Evolutionary conservation across 192 early-diverging fungal genomes (phyloP).

Genomic region (Geranomyces michiganensis): DNA sequence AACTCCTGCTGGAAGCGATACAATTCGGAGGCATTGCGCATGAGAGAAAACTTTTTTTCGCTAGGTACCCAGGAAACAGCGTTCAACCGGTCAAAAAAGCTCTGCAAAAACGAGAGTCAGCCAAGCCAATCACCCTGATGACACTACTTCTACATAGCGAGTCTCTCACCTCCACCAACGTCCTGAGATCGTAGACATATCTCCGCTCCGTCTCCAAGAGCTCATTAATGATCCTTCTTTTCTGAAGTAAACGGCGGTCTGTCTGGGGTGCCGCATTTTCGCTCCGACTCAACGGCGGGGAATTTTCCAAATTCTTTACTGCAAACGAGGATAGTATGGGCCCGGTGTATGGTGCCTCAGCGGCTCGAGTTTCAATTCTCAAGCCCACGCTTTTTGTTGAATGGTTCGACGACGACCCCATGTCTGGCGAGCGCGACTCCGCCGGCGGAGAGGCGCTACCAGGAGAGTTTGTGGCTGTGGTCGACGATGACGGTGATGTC

Average conservation of each 20-base stretch:
- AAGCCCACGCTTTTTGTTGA: not conserved
- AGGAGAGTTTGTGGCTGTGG: not conserved
- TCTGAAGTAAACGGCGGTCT: not conserved
- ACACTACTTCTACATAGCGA: not conserved
- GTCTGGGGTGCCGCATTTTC: not conserved
- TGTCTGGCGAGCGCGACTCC: not conserved
- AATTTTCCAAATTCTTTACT: not conserved
- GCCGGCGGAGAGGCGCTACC: not conserved
- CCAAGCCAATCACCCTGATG: not conserved
- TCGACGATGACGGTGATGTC: not conserved
- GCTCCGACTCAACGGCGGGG: not conserved
- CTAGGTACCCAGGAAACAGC: conserved; percentile 37
- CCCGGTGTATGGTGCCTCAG: conserved; percentile 21
- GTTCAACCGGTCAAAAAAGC: conserved; percentile 39
- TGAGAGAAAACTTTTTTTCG: conserved; percentile 37
- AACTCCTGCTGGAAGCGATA: conserved; percentile 42
- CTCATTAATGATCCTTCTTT: conserved; percentile 26
- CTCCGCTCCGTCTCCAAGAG: conserved; percentile 30
- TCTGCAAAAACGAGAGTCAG: conserved; percentile 13
- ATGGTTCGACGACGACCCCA: not conserved
- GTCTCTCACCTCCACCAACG: conserved; percentile 33
- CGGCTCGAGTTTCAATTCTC: not conserved
- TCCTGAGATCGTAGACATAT: conserved; percentile 34
- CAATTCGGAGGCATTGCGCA: conserved; percentile 38
- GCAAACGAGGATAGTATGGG: conserved; percentile 8